Evolutionary conservation across 176 grass and related monocot genomes (phyloP), one percentile per base, ranked within the genome.

Genomic region (Olyra latifolia): DNA sequence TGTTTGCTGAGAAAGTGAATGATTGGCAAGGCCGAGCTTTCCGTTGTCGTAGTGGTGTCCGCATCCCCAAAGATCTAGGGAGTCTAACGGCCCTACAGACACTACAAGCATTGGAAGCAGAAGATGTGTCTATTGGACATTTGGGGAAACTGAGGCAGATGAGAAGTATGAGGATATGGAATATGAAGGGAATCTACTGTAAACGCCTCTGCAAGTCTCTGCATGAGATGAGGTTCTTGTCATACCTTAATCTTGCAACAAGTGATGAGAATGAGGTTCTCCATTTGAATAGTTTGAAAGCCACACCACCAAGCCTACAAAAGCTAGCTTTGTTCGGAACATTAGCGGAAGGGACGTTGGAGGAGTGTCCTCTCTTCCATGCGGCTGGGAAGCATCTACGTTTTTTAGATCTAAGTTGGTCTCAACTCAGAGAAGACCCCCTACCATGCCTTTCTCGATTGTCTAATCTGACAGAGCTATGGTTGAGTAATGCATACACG

Each of bases 81-180:
- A 32, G 79, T 3, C 47, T 88, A 0, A 74, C 42, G 15, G 38
- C 79, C 0, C 0, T 83, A 11, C 86, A 88, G 42, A 88, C 80
- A 19, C 45, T 83, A 11, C 27, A 65, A 3, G 74, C 40, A 0
- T 1, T 88, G 28, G 45, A 60, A 55, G 53, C 46, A 45, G 19
- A 79, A 0, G n/a, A 59, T 60, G 28, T 27, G 7, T 58, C 61
- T 2, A 45, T 83, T 11, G 32, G 12, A 66, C 11, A 72, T 17
- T 54, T 83, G 2, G 24, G 39, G 1, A n/a, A 83, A 29, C 49
- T 83, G 39, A 88, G 27, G 7, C 86, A 84, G 23, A 1, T 88
- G 16, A 88, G 86, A 84, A 88, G 54, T 45, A 15, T 79, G 0
- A 35, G 58, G 13, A 24, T 88, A 35, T 4, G 4, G 15, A 27